phyloP scores from a whole-genome alignment of 177 flowering plant genomes.

The Vitis hybrid region DNA sequence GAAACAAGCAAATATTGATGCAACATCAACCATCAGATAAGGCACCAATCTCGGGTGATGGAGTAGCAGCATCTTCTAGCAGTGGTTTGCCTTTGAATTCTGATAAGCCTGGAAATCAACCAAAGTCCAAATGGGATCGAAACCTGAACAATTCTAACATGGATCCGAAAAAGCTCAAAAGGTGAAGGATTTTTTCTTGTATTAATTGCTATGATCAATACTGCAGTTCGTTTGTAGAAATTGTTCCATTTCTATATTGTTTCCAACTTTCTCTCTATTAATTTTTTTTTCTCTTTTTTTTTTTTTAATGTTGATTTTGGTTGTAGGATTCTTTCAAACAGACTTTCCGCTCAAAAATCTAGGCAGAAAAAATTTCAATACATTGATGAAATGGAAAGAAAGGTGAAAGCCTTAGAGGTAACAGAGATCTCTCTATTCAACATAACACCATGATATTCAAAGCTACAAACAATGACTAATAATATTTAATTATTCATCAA shows the following conservation, averaged over 20 bases:
- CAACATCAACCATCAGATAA: not conserved
- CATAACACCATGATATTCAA: too few relatives aligned
- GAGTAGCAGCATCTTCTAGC: not conserved
- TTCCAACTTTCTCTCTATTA: not conserved
- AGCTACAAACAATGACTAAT: too few relatives aligned
- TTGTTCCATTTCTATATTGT: too few relatives aligned
- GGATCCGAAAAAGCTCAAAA: conserved; percentile 21
- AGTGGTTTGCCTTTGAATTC: not conserved
- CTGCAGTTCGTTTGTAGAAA: too few relatives aligned
- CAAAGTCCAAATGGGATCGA: not conserved
- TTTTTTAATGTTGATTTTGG: not conserved
- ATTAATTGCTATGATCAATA: too few relatives aligned
- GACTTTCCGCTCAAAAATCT: conserved; percentile 33
- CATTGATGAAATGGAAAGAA: conserved; percentile 25
- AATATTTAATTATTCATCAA: too few relatives aligned
- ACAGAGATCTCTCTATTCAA: too few relatives aligned
- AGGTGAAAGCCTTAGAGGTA: conserved; percentile 24
- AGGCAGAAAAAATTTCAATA: conserved; percentile 25
- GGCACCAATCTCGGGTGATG: not conserved
- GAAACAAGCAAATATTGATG: too few relatives aligned
- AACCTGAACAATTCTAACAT: conserved; percentile 5
- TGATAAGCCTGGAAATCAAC: too few relatives aligned
- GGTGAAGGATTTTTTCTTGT: conserved; percentile 6
- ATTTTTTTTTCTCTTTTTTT: not conserved
- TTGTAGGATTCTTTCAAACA: conserved; percentile 29